phyloP scores from a whole-genome alignment of 164 flowering plant genomes.

The Saururus chinensis region DNA sequence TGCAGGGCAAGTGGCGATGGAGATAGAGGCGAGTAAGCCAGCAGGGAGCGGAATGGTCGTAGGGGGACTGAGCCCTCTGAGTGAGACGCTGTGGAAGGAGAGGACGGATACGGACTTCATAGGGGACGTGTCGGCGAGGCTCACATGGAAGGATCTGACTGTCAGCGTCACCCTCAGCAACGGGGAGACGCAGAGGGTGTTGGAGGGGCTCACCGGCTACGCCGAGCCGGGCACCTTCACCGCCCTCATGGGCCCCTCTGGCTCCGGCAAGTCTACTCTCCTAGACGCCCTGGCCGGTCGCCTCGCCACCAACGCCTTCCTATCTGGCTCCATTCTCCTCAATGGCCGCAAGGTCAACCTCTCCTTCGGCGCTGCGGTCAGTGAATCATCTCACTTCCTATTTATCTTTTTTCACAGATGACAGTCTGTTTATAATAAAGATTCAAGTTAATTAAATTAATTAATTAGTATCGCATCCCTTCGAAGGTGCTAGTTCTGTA shows the following conservation, averaged over 20 bases:
- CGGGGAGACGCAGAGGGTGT: constrained; percentile 65
- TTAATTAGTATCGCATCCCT: too few relatives aligned
- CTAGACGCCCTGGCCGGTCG: constrained; percentile 88
- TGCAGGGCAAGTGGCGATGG: constrained; percentile 27
- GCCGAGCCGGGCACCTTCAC: constrained; percentile 78
- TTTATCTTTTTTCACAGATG: too few relatives aligned
- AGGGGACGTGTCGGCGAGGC: constrained; percentile 77
- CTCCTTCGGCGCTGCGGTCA: constrained; percentile 85
- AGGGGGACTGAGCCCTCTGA: constrained; percentile 64
- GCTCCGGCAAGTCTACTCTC: constrained; percentile 85
- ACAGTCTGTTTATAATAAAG: too few relatives aligned
- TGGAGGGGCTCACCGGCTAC: constrained; percentile 69
- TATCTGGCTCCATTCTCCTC: constrained; percentile 66
- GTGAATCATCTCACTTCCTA: constrained; percentile 16
- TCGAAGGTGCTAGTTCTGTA: too few relatives aligned
- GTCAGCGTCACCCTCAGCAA: constrained; percentile 56
- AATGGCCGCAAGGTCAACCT: constrained; percentile 82
- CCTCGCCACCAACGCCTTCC: constrained; percentile 79
- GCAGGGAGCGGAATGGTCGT: constrained; percentile 21
- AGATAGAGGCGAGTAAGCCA: constrained; percentile 43
- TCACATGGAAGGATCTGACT: constrained; percentile 84
- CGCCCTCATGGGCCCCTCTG: constrained; percentile 94
- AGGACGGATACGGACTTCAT: constrained; percentile 35
- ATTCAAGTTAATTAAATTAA: too few relatives aligned
- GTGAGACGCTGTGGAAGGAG: constrained; percentile 79